A percentile compares a stretch with the other conserved stretches of the same genome.
These are phyloP conservation scores for Penicillium sclerotigenum DNA, from an alignment of 2,329 filamentous ascomycete species.

Conservation along the genomic window DNA sequence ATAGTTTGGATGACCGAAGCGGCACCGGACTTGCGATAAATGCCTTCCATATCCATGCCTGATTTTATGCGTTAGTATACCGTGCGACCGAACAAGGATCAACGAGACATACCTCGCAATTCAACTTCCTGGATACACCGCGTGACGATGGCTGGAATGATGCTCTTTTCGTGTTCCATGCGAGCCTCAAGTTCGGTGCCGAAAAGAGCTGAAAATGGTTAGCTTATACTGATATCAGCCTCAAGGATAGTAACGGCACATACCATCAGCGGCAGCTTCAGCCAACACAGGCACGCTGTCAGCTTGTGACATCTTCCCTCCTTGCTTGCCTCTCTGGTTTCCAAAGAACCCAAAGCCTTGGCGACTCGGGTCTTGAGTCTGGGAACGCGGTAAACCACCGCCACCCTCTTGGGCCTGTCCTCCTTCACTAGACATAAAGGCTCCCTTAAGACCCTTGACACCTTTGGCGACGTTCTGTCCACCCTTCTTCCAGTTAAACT, in stretches of 20 bases:
- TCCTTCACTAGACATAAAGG: conserved; percentile 66
- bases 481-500: conserved; percentile 99
- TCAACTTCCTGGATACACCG: conserved; percentile 97
- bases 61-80: conserved; percentile 14
- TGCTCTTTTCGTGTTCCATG: conserved; percentile 80
- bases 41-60: conserved; percentile 91
- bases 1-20: conserved; percentile 86
- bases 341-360: conserved; percentile 71
- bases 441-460: conserved; percentile 90
- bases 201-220: conserved; percentile 60
- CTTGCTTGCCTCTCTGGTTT: conserved; percentile 45
- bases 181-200: conserved; percentile 84
- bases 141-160: conserved; percentile 85
- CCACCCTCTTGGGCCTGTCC: conserved; percentile 44
- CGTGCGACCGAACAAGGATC: background rate
- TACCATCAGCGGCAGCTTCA: conserved; percentile 40
- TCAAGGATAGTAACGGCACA: conserved; percentile 14
- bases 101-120: conserved; percentile 61
- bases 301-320: conserved; percentile 42
- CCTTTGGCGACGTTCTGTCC: conserved; percentile 91
- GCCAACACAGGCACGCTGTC: conserved; percentile 44
- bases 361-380: conserved; percentile 46
- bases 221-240: background rate
- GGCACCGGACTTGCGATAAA: conserved; percentile 95
- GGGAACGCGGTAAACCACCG: conserved; percentile 36